A percentile compares a stretch with the other conserved stretches of the same genome.
phyloP scores from a whole-genome alignment of 345 rosid species.

The Hibiscus trionum region DNA sequence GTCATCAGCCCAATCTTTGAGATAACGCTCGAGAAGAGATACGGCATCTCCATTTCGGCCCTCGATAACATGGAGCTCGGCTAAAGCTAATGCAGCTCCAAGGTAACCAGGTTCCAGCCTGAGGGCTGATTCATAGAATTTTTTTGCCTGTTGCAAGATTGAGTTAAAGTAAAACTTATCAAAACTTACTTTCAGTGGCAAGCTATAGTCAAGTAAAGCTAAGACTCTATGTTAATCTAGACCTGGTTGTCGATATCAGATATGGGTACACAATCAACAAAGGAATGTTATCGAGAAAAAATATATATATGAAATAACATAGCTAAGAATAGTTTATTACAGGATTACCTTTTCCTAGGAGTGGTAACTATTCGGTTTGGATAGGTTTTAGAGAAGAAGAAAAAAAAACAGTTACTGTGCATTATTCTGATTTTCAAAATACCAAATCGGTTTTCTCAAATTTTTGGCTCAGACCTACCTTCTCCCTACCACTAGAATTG shows the following conservation, averaged over 20 bases:
- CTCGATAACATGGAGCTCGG: conserved; percentile 85
- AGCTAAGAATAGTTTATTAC: too few relatives aligned
- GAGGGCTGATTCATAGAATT: conserved; percentile 89
- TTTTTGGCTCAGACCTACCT: conserved; percentile 33
- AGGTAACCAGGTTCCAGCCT: conserved; percentile 93
- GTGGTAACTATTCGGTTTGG: too few relatives aligned
- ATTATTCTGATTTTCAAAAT: too few relatives aligned
- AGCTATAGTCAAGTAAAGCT: neutral
- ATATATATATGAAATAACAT: too few relatives aligned
- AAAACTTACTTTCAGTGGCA: neutral
- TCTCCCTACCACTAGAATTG: conserved; percentile 86
- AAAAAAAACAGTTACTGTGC: too few relatives aligned
- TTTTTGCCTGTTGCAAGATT: conserved; percentile 62
- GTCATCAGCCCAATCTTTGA: conserved; percentile 97
- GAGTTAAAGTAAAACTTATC: conserved; percentile 7
- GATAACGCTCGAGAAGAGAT: conserved; percentile 85
- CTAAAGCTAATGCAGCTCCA: conserved; percentile 94
- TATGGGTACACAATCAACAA: neutral
- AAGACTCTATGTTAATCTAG: neutral
- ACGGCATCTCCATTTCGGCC: conserved; percentile 93
- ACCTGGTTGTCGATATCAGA: too few relatives aligned
- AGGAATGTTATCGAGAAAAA: too few relatives aligned
- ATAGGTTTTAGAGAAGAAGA: too few relatives aligned
- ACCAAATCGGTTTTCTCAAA: too few relatives aligned
- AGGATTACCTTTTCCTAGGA: too few relatives aligned